Base-by-base conservation (phyloP, 129 eudicot genomes). In the Heracleum sosnowskyi region DNA sequence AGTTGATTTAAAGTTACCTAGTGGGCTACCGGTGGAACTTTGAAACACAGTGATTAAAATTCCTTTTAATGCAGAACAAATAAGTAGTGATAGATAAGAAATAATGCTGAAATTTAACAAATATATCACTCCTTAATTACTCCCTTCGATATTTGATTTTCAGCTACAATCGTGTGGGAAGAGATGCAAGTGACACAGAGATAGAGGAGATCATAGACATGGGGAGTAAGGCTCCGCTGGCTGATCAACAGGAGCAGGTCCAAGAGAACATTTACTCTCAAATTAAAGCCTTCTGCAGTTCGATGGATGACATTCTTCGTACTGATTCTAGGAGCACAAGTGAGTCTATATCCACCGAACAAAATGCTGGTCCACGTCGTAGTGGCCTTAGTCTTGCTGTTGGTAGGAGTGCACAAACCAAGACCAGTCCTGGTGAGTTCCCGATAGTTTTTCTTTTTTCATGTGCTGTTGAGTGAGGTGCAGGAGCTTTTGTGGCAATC, bases 361-460 rank as follows among this genome's bases (percentile, higher is more conserved):
- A 51, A 41, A 46, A 44, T n/a, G 77, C 81, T 35, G 73, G 82
- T 72, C 85, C 89, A 70, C 89, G 87, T 36, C 91, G 77, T 36
- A 91, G 93, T 85, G 98, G 98, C 78, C 98, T 94, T 37, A 83
- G 97, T 80, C 85, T 94, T 82, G 98, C 98, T 47, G 76, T 66
- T 66, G 72, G 98, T 66, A 80, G 84, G 79, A 87, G 60, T 39
- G 31, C 87, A 64, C 77, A 79, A 42, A 16, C 85, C 1, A 35
- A 35, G 66, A 80, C 34, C 3, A 51, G 71, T 82, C 78, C 82
- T 82, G 88, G 98, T 94, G 83, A 82, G 81, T 76, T 66, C 7
- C 24, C 9, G 35, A 66, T 33, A 66, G 20, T 24, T n/a, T 60
- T 60, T 66, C 1, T 29, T 4, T 31, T 29, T 28, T 29, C 15